Percentiles rank a stretch among this genome's conserved stretches.
These are phyloP conservation scores for Bromus sterilis DNA, from an alignment of 176 grass and related monocot genomes.

Conservation along the genomic window DNA sequence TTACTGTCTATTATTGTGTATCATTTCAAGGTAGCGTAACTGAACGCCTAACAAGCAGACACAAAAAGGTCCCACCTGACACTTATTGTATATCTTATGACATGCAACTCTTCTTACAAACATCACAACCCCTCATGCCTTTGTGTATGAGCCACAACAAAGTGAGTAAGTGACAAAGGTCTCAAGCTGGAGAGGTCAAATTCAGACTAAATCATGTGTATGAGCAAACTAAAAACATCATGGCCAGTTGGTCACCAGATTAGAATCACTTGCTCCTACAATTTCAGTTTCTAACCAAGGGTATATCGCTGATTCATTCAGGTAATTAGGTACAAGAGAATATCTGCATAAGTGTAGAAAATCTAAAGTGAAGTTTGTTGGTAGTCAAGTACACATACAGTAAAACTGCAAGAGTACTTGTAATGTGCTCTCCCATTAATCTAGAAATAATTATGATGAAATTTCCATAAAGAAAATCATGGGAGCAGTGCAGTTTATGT, in stretches of 20 bases:
- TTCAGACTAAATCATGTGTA: not conserved
- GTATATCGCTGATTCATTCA: slow-evolving; percentile 26
- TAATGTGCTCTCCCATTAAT: not conserved
- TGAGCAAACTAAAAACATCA: not conserved
- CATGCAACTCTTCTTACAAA: not conserved
- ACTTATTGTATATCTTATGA: not conserved
- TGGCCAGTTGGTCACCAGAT: not conserved
- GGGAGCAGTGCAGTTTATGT: not conserved
- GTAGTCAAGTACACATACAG: not conserved
- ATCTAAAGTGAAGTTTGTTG: not conserved
- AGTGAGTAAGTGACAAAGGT: not conserved
- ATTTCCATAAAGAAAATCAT: not conserved
- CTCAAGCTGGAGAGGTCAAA: not conserved
- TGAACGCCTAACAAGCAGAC: not conserved
- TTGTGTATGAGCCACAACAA: not conserved
- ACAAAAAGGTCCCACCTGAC: not conserved
- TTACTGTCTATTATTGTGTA: not conserved
- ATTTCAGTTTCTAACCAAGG: not conserved
- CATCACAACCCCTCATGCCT: not conserved
- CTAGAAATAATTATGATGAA: not conserved
- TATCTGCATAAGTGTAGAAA: not conserved
- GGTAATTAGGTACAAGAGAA: not conserved
- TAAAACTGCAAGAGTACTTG: not conserved
- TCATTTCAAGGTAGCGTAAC: slow-evolving; percentile 7
- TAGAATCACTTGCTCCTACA: not conserved